Percentiles rank a stretch among this genome's conserved stretches.
phyloP scores from a whole-genome alignment of 768 basidiomycete species.

The Macrocybe gigantea region DNA sequence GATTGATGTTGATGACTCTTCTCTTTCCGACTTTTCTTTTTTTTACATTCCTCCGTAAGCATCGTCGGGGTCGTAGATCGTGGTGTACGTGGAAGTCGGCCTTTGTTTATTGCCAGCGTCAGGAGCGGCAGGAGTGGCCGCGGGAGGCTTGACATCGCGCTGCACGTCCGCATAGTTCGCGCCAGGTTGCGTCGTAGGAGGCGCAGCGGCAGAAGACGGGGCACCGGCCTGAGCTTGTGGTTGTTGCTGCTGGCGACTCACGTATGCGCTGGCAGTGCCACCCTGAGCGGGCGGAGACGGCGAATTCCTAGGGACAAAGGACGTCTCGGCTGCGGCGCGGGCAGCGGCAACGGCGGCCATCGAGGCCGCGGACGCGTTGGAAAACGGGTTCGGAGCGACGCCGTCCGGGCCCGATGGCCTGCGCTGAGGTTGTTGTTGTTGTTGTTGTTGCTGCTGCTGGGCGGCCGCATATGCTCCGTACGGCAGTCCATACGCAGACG shows the following conservation, averaged over 20 bases:
- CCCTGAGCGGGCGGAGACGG: background rate
- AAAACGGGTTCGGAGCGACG: conserved; percentile 7
- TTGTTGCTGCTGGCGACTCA: conserved; percentile 7
- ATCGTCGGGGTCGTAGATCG: conserved; percentile 60
- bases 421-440: conserved; percentile 5
- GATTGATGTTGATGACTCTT: no score
- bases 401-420: background rate
- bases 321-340: conserved; percentile 6
- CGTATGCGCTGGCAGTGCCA: conserved; percentile 1
- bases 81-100: conserved; percentile 11
- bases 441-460: conserved; percentile 11
- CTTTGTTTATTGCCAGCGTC: background rate
- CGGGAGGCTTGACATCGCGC: conserved; percentile 12
- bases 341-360: conserved; percentile 4
- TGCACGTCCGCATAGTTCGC: conserved; percentile 13
- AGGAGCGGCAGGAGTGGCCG: conserved; percentile 1
- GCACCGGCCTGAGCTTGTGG: no score
- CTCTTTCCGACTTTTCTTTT: no score
- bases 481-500: no score
- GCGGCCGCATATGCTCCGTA: background rate
- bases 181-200: conserved; percentile 6
- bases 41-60: conserved; percentile 48
- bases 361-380: background rate
- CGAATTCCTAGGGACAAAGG: background rate
- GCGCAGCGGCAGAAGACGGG: background rate